Conservation (phyloP, 805 yeast genomes). For the Saturnispora saitoi region DNA sequence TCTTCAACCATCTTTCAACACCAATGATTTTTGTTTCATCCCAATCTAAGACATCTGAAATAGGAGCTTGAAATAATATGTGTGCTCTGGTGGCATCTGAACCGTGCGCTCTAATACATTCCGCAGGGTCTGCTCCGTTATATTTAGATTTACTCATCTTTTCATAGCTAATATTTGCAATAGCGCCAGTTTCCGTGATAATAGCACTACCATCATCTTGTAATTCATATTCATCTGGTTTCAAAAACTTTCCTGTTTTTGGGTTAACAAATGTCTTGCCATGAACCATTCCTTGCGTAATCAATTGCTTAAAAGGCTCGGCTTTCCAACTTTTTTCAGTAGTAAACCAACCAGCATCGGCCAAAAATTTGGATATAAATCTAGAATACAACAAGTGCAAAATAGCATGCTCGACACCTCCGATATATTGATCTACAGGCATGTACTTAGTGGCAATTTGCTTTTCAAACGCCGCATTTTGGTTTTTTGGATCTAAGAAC, state of each 20-base stretch:
- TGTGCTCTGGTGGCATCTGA: slow-evolving; percentile 95
- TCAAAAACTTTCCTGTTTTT: slow-evolving; percentile 60
- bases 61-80: slow-evolving; percentile 85
- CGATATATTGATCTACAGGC: slow-evolving; percentile 88
- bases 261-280: slow-evolving; percentile 80
- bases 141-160: slow-evolving; percentile 96
- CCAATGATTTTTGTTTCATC: slow-evolving; percentile 84
- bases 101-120: slow-evolving; percentile 68
- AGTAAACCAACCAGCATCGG: slow-evolving; percentile 65
- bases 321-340: slow-evolving; percentile 34
- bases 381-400: slow-evolving; percentile 81
- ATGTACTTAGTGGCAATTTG: slow-evolving; percentile 42
- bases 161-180: slow-evolving; percentile 58
- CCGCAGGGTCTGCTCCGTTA: slow-evolving; percentile 87
- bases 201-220: slow-evolving; percentile 34
- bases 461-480: slow-evolving; percentile 41
- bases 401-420: slow-evolving; percentile 97
- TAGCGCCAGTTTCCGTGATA: slow-evolving; percentile 40
- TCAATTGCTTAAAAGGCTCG: slow-evolving; percentile 74
- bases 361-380: slow-evolving; percentile 73
- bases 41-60: slow-evolving; percentile 78
- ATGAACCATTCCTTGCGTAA: slow-evolving; percentile 98
- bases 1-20: slow-evolving; percentile 74
- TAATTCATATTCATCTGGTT: slow-evolving; percentile 62
- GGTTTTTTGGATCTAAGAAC: slow-evolving; percentile 66